Percentiles rank a stretch among this genome's conserved stretches.
Evolutionary conservation across 495 filamentous ascomycete genomes (phyloP).

Genomic region (Schizothecium vesticola): DNA sequence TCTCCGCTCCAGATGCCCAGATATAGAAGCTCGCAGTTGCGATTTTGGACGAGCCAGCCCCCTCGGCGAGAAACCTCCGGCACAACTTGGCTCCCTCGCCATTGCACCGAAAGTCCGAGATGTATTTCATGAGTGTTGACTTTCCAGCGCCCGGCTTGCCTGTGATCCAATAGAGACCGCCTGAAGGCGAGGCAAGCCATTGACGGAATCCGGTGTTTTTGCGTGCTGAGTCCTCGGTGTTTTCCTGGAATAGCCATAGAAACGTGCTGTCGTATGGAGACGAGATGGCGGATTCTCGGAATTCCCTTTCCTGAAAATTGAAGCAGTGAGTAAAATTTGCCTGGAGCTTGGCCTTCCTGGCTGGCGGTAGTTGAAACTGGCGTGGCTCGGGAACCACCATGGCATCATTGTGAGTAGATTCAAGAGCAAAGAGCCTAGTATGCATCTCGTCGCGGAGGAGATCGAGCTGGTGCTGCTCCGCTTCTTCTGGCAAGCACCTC

Average conservation of each 20-base stretch:
- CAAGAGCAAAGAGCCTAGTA: background rate
- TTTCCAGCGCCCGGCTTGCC: conserved; percentile 1
- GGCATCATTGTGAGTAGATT: background rate
- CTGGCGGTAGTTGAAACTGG: background rate
- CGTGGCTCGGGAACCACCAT: background rate
- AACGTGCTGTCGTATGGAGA: conserved; percentile 2
- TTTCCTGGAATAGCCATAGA: background rate
- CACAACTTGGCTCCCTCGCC: background rate
- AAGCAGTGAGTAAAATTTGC: background rate
- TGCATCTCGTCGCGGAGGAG: background rate
- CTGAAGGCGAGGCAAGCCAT: background rate
- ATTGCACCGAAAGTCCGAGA: background rate
- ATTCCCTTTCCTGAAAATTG: background rate
- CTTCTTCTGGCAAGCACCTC: background rate
- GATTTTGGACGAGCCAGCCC: background rate
- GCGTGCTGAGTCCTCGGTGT: background rate
- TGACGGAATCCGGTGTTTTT: background rate
- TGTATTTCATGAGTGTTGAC: conserved; percentile 1
- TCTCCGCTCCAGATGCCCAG: conserved; percentile 17
- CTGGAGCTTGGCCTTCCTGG: background rate
- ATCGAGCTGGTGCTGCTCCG: background rate
- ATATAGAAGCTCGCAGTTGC: conserved; percentile 18
- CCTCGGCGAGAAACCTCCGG: background rate
- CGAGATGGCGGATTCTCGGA: conserved; percentile 2
- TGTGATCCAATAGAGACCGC: conserved; percentile 1